phyloP scores from a whole-genome alignment of 2,329 filamentous ascomycete genomes.

The Periconia sp. region DNA sequence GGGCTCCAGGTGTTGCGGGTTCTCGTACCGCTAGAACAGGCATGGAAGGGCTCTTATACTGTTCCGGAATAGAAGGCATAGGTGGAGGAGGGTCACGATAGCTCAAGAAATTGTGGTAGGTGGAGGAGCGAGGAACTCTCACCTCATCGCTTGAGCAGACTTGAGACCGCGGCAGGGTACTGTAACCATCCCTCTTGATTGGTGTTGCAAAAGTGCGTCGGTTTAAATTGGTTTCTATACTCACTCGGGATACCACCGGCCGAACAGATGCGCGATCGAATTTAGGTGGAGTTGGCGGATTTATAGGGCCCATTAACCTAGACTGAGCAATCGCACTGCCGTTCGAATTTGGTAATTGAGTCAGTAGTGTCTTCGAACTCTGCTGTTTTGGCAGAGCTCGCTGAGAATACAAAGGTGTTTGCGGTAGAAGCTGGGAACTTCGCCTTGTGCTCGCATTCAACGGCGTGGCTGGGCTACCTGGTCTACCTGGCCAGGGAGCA shows the following conservation, averaged over 20 bases:
- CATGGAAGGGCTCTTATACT: slow-evolving; percentile 25
- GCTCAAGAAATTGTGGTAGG: slow-evolving; percentile 31
- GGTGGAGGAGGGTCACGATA: slow-evolving; percentile 23
- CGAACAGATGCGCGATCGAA: slow-evolving; percentile 1
- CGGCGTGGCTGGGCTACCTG: slow-evolving; percentile 19
- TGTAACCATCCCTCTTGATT: slow-evolving; percentile 24
- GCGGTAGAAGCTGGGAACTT: slow-evolving; percentile 19
- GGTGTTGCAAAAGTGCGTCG: slow-evolving; percentile 27
- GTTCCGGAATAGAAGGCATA: slow-evolving; percentile 29
- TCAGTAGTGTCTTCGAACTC: slow-evolving; percentile 1
- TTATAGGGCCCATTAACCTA: slow-evolving; percentile 21
- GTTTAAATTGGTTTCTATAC: slow-evolving; percentile 23
- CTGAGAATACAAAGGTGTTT: slow-evolving; percentile 29
- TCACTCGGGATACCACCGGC: slow-evolving; percentile 17
- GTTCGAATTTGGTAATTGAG: slow-evolving; percentile 1
- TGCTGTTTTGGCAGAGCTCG: slow-evolving; percentile 15
- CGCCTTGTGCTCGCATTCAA: slow-evolving; percentile 21
- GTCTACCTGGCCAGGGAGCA: slow-evolving; percentile 22
- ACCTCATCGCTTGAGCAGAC: slow-evolving; percentile 36
- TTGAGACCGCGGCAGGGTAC: slow-evolving; percentile 27
- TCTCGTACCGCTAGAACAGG: slow-evolving; percentile 8
- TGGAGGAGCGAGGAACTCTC: slow-evolving; percentile 38
- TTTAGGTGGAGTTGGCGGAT: slow-evolving; percentile 19
- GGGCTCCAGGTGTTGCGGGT: not conserved
- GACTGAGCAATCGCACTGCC: slow-evolving; percentile 14